These are phyloP conservation scores for Exophiala mesophila DNA, from an alignment of 2,329 filamentous ascomycete genomes.

Conservation along the genomic window DNA sequence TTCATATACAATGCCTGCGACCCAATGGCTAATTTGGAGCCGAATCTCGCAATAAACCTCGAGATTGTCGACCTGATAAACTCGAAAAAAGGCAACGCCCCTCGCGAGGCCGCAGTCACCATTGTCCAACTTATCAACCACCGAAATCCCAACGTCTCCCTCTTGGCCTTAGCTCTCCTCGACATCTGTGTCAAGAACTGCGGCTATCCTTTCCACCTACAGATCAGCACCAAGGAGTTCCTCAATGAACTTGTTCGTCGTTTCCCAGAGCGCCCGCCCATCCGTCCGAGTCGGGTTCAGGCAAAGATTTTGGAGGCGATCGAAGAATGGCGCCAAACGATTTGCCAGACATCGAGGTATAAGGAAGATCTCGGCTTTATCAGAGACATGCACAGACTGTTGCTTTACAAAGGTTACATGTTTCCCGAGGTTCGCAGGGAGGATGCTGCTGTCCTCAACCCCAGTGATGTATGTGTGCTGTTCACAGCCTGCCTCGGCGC, in stretches of 20 bases:
- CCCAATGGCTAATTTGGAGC: conserved; percentile 86
- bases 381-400: conserved; percentile 89
- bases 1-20: conserved; percentile 96
- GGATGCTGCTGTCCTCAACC: conserved; percentile 93
- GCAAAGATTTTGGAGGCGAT: conserved; percentile 90
- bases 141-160: conserved; percentile 89
- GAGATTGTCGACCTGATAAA: conserved; percentile 97
- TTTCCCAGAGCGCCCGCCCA: conserved; percentile 88
- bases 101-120: conserved; percentile 86
- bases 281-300: conserved; percentile 82
- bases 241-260: conserved; percentile 95
- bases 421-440: conserved; percentile 90
- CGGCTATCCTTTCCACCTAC: conserved; percentile 96
- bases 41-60: conserved; percentile 91
- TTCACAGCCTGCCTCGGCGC: not conserved
- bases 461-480: conserved; percentile 74
- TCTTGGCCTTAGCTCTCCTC: conserved; percentile 75
- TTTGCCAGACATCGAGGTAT: conserved; percentile 96
- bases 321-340: conserved; percentile 96
- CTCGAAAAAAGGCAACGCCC: conserved; percentile 91
- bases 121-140: conserved; percentile 96
- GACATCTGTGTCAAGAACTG: conserved; percentile 99
- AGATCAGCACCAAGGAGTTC: conserved; percentile 98
- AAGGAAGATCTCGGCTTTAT: conserved; percentile 96
- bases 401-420: conserved; percentile 95